Conservation (phyloP, 495 filamentous ascomycete species). For the Filosporella fistucella region DNA sequence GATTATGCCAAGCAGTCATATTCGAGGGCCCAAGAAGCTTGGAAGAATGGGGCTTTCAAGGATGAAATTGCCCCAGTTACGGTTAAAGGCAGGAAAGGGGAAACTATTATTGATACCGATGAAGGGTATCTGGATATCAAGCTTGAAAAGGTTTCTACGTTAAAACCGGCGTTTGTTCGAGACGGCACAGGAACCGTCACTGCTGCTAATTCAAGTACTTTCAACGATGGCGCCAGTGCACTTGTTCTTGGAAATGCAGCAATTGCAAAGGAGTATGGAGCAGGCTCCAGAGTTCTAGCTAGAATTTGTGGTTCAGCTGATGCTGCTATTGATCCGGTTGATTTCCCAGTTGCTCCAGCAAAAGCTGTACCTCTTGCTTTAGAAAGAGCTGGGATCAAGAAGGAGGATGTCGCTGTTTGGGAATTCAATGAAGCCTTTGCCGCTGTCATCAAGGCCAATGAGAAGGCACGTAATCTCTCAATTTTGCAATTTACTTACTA, state of each 20-base stretch:
- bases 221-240: slow-evolving; percentile 95
- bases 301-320: slow-evolving; percentile 83
- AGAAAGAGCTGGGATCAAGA: slow-evolving; percentile 78
- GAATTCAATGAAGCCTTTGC: slow-evolving; percentile 99
- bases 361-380: slow-evolving; percentile 91
- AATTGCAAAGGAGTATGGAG: slow-evolving; percentile 70
- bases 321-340: slow-evolving; percentile 87
- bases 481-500: slow-evolving; percentile 22
- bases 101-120: slow-evolving; percentile 70
- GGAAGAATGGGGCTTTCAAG: slow-evolving; percentile 70
- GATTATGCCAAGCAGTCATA: slow-evolving; percentile 86
- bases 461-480: slow-evolving; percentile 55
- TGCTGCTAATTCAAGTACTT: slow-evolving; percentile 84
- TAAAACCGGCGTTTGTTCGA: slow-evolving; percentile 87
- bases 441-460: slow-evolving; percentile 91
- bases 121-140: slow-evolving; percentile 86
- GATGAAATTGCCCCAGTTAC: slow-evolving; percentile 87
- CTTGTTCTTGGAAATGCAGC: slow-evolving; percentile 76
- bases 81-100: slow-evolving; percentile 78
- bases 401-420: slow-evolving; percentile 88
- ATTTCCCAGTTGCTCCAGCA: slow-evolving; percentile 91
- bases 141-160: slow-evolving; percentile 72
- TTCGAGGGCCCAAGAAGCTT: slow-evolving; percentile 83
- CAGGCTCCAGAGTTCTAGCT: slow-evolving; percentile 70
- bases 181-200: slow-evolving; percentile 87